These are phyloP conservation scores for Heterobasidion annosum DNA, from an alignment of 1,284 basidiomycete species.

Conservation along the genomic window DNA sequence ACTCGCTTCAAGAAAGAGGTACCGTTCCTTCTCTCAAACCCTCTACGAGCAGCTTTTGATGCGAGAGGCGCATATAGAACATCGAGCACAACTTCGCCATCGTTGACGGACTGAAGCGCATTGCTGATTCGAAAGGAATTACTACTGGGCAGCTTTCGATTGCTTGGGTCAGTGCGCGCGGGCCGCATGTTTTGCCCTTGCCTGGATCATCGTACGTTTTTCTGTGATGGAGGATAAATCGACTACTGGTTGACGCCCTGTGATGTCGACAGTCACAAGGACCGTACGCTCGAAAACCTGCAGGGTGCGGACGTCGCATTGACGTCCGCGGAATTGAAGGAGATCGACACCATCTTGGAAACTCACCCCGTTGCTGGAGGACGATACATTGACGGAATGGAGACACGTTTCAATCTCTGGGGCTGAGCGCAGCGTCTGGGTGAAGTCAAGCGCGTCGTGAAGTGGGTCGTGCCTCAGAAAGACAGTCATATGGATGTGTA, in stretches of 20 bases:
- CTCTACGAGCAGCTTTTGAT: neutral
- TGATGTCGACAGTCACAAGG: neutral
- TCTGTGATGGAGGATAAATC: neutral
- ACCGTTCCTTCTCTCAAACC: neutral
- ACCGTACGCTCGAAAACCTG: slow-evolving; percentile 28
- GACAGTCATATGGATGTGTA: no score
- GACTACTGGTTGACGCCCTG: neutral
- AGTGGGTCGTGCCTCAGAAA: no score
- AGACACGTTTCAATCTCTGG: neutral
- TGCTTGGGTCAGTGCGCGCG: slow-evolving; percentile 48
- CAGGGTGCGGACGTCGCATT: slow-evolving; percentile 26
- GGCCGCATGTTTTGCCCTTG: slow-evolving; percentile 42
- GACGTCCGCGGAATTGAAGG: slow-evolving; percentile 22
- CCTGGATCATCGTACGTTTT: slow-evolving; percentile 40
- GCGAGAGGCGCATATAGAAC: slow-evolving; percentile 16
- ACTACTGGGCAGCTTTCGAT: slow-evolving; percentile 51
- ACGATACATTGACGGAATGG: neutral
- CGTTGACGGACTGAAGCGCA: slow-evolving; percentile 34
- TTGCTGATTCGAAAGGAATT: slow-evolving; percentile 40
- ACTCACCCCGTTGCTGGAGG: slow-evolving; percentile 11
- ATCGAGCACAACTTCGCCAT: slow-evolving; percentile 49
- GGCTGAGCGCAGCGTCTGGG: neutral
- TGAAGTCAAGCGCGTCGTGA: no score
- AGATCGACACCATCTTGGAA: slow-evolving; percentile 22
- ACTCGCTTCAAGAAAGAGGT: slow-evolving; percentile 25